Base-by-base conservation (phyloP, 225 moss, liverwort and hornwort species). In the Bryum argenteum region DNA sequence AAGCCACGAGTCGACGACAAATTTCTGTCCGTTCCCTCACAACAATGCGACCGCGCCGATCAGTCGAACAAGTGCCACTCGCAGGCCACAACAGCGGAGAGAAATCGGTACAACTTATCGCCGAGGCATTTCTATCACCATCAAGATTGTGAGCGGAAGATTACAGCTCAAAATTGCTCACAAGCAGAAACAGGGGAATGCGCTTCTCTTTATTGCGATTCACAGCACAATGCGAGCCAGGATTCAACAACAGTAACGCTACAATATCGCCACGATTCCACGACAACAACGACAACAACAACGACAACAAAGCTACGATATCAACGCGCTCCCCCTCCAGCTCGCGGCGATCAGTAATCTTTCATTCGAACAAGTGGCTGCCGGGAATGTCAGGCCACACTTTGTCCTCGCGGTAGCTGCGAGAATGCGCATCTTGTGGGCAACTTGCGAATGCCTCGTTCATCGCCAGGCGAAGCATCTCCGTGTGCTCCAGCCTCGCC, bases 361-460 rank as follows among this genome's bases (percentile, higher is more conserved):
- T 73, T 28, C 73, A 73, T 1, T 21, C 8, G 45, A 73, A 65
- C 19, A 44, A 56, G 45, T 4, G 14, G 8, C 2, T 28, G 24
- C 37, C 73, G 0, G 56, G 45, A 17, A 73, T 73, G 7, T 0
- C 65, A 37, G 73, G 73, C 73, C 73, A 73, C 17, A 64, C 15
- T 56, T 56, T 64, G 55, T 33, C 56, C 57, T 73, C 65, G 8
- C 65, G 65, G 42, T 33, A 65, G 20, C 20, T 10, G 1, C 44
- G 37, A 7, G 73, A 73, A 47, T 73, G 73, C 21, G 73, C 73
- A 37, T 73, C 73, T 19, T 0, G 28, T 4, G 65, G 56, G 0
- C 47, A 21, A 4, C 15, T 45, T 2, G 65, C 65, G 18, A 10
- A 73, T 4, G 24, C 73, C 5, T 43, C 73, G 37, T 55, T 73